Base-by-base conservation (phyloP, 2,329 filamentous ascomycete species). In the Raffaelea deltoideospora region DNA sequence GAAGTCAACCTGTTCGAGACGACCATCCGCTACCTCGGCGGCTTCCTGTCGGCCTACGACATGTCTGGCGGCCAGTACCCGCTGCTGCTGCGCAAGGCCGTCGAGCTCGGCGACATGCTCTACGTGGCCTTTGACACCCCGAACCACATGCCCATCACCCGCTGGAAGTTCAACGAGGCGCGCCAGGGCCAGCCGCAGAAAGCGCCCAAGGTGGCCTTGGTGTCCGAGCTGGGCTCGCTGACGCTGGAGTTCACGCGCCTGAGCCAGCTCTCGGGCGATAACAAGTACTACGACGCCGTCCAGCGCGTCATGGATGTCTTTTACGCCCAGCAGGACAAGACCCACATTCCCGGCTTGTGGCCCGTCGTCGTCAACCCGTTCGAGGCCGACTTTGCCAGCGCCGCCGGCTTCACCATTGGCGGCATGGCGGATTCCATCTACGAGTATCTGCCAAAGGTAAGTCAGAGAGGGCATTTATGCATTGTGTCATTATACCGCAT, bases 241-340 rank as follows among this genome's bases (percentile, higher is more conserved):
- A 74, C 72, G 9, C 54, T 88, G 40, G 81, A 87, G 50, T 84
- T 87, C 50, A 84, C 78, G 3, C 64, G 81, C 6, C 62, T 88
- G 32, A 74, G 76, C 17, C 81, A 87, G 55, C 59, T 87, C 40
- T 84, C 81, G 0, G 72, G 72, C 35, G 65, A 85, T 41, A 57
- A 69, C 37, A 84, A 79, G 51, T 87, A 81, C 56, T 86, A 79
- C 53, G 79, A 84, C 54, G 79, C 78, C 5, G 69, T 83, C 37
- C 76, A 79, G 43, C 68, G 77, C n/a, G 69, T 88, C 41, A 85
- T 80, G 44, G 64, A 76, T 47, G 69, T 74, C 41, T 67, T 87
- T 34, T 66, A 75, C 43, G 59, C 64, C 28, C 68, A 69, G 44
- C 81, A 87, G 56, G 69, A 74, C 45, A 55, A 64, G 10, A 86